Base-by-base conservation (phyloP, 192 early-diverging fungal species). In the Podila clonocystis region DNA sequence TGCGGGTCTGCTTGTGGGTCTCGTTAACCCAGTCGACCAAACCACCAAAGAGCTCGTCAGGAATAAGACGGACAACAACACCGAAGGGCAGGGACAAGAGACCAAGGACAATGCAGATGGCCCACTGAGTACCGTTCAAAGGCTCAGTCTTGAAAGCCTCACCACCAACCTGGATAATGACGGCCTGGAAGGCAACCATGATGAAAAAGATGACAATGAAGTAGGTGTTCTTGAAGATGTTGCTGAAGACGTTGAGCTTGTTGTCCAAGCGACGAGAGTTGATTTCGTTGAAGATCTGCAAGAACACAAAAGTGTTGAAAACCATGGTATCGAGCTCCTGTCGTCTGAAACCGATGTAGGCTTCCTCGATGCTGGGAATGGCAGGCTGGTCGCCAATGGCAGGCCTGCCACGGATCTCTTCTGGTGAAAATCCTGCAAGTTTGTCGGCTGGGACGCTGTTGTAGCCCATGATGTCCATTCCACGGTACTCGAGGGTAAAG, bases 201-300 rank as follows among this genome's bases (percentile, higher is more conserved):
- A 94, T 87, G 29, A 93, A 67, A 62, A 97, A 85, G 66, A 99
- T 97, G 58, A 67, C 82, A 12, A 91, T 70, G 63, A 99, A 98
- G 82, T 93, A 93, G 36, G 66, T 70, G 87, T 99, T 98, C 55
- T 88, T 84, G 41, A 80, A 72, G 41, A 97, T 86, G 69, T 91
- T 89, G 48, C 86, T 75, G 85, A 99, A 96, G 68, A 98, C 90
- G 82, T 99, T 99, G 65, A 96, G 65, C 58, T 88, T 86, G 64
- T 88, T 90, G 83, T 91, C 91, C 62, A 93, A 83, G 33, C 89
- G 86, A 62, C 94, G 92, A 70, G 87, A 91, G 84, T 96, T 97
- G 87, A 97, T 88, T 85, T 95, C 91, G 87, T 95, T 96, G 72
- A 96, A 95, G 36, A 96, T 87, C 83, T 97, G 96, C 68, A 94